Evolutionary conservation across 1,284 basidiomycete genomes (phyloP), one percentile per base, ranked within the genome.

Genomic region (Psilocybe mexicana): DNA sequence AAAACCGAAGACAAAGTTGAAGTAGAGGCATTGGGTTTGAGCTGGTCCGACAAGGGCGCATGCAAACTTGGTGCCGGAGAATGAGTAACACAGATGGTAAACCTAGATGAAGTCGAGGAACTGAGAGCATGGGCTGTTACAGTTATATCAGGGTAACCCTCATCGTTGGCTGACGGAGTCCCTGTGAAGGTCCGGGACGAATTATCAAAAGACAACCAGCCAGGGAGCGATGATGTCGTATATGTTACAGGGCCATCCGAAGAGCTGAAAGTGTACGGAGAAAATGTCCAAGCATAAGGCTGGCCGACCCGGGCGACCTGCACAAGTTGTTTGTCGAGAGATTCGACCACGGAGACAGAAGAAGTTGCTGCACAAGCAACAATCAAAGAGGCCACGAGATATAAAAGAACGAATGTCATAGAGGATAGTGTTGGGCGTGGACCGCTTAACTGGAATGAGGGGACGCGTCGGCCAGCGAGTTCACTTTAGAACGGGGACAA

Each of bases 1-100:
- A 84, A 92, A 54, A 87, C 86, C 25, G 88, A 92, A 4, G 86
- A 87, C 45, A 90, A 71, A 3, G 89, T 85, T 6, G 79, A 79
- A 3, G 89, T 85, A 5, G 79, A 79, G 62, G 85, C 88, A 36
- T 75, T 71, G 8, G 76, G 65, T 28, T 75, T 72, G 74, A 96
- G 86, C 68, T 92, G 89, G 25, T 78, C 70, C 36, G 74, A 72
- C 60, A 94, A 69, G 53, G 91, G 72, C 48, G 79, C 70, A 62
- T 83, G 69, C 50, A 92, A 65, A 56, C 71, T 76, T 10, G 91
- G 90, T 10, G 81, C 69, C 0, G 84, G 74, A 55, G 74, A 77
- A 1, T 77, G 67, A n/a, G 86, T 85, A 43, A 91, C 85, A 63
- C 83, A 85, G 25, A 93, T 74, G 23, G 76, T 76, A 63, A 91